Evolutionary conservation across 345 rosid species (phyloP).

Genomic region (Kernera saxatilis): DNA sequence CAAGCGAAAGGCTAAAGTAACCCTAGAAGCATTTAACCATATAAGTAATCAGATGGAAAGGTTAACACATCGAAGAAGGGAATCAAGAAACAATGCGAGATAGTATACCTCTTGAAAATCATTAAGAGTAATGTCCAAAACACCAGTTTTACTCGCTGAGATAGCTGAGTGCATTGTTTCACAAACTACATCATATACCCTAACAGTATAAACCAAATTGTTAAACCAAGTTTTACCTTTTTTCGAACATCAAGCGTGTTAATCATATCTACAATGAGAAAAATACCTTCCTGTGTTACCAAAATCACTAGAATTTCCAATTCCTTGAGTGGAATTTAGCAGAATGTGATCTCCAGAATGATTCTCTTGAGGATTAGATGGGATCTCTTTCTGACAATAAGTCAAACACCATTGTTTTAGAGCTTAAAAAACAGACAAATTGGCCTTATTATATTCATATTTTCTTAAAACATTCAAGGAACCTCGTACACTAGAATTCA

Average conservation of each 20-base stretch:
- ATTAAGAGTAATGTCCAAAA: conserved; percentile 58
- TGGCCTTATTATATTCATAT: background rate
- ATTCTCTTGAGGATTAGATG: conserved; percentile 30
- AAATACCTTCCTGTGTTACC: conserved; percentile 30
- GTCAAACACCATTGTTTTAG: background rate
- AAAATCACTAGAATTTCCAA: conserved; percentile 16
- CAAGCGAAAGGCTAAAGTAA: conserved; percentile 53
- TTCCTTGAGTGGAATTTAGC: conserved; percentile 15
- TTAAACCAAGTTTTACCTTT: background rate
- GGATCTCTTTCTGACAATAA: conserved; percentile 34
- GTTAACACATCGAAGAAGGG: background rate
- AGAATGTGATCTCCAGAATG: conserved; percentile 16
- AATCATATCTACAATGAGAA: no score
- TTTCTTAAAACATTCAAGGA: background rate
- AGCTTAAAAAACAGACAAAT: background rate
- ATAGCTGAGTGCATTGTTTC: conserved; percentile 78
- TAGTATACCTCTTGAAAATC: conserved; percentile 68
- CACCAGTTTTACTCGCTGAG: conserved; percentile 65
- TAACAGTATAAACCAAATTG: conserved; percentile 13
- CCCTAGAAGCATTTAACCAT: conserved; percentile 48
- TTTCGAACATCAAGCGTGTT: background rate
- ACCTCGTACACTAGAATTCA: background rate
- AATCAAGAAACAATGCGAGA: background rate
- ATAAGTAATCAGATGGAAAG: background rate
- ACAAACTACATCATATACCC: conserved; percentile 61